Evolutionary conservation across 257 asterid species (phyloP), one percentile per base, ranked within the genome.

Genomic region (Fraxinus cuspidata): DNA sequence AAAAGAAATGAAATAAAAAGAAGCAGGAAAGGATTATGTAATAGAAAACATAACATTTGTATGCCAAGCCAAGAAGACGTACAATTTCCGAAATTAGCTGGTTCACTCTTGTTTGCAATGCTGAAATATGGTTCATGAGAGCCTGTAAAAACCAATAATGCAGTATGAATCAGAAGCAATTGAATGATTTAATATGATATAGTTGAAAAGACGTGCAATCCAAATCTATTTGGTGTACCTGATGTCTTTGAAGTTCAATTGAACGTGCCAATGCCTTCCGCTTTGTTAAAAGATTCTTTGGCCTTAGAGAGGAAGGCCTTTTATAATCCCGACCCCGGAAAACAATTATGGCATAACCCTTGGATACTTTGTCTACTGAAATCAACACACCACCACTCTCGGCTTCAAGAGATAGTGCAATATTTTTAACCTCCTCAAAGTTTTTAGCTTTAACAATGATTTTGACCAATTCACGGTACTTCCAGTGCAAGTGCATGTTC

Each of bases 401-500:
- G 6, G 98, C 93, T 88, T 96, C 98, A 68, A 93, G 98, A 69
- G 98, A 84, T 15, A 93, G 79, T 53, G 98, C 98, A 64, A 93
- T 96, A 76, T 78, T 83, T 85, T 86, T 88, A 56, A 90, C 98
- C 83, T 93, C 91, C 56, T 88, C 97, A 47, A 93, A 80, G 78
- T 81, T 84, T 82, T 81, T 91, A 49, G 94, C 95, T 83, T 96
- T 93, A 23, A 96, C 96, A 38, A 93, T 81, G 82, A 96, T 90
- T 86, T 96, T 93, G 63, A 96, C 86, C 86, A 96, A 75, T 87
- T 96, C 98, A 29, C 98, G 86, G 83, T 93, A 93, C 79, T 96
- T 96, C 99, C 98, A 96, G 81, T 96, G 99, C 83, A 96, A 88
- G 86, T 96, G 99, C 99, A 93, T 93, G 87, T 96, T 96, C 85